Conservation (phyloP, 768 basidiomycete genomes). For the Jaapia argillacea region DNA sequence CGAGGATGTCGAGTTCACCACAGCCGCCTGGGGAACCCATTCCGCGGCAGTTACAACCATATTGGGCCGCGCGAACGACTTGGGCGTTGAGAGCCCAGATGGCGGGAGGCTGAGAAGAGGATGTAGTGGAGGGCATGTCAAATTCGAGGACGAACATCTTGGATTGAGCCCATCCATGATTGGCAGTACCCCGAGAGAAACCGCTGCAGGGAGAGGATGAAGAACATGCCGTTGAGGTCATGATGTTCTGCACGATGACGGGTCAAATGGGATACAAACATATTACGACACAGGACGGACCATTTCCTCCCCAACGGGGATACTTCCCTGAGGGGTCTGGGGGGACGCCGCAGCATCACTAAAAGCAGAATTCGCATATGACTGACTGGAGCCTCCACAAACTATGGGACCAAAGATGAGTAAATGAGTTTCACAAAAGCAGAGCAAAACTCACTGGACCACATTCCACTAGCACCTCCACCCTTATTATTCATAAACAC, state of each 20-base stretch:
- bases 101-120: conserved; percentile 11
- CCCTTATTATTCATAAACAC: conserved; percentile 23
- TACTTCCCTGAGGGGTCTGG: conserved; percentile 7
- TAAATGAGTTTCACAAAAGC: background rate
- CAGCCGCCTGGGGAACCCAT: conserved; percentile 12
- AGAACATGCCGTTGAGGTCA: conserved; percentile 13
- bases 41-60: conserved; percentile 24
- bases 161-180: conserved; percentile 17
- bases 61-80: conserved; percentile 18
- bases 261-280: too few relatives aligned
- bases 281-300: too few relatives aligned
- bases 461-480: conserved; percentile 14
- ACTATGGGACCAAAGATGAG: conserved; percentile 5
- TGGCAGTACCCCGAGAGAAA: conserved; percentile 19
- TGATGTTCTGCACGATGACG: conserved; percentile 21
- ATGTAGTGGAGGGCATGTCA: conserved; percentile 15
- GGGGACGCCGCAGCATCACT: conserved; percentile 13
- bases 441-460: conserved; percentile 13
- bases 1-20: conserved; percentile 20
- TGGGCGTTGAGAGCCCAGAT: conserved; percentile 20
- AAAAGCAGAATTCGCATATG: conserved; percentile 17
- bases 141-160: conserved; percentile 18
- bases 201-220: conserved; percentile 11
- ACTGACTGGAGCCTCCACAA: conserved; percentile 19
- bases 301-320: conserved; percentile 5